Base-by-base conservation (phyloP, 1,284 basidiomycete genomes). In the Clitocybe nebularis region DNA sequence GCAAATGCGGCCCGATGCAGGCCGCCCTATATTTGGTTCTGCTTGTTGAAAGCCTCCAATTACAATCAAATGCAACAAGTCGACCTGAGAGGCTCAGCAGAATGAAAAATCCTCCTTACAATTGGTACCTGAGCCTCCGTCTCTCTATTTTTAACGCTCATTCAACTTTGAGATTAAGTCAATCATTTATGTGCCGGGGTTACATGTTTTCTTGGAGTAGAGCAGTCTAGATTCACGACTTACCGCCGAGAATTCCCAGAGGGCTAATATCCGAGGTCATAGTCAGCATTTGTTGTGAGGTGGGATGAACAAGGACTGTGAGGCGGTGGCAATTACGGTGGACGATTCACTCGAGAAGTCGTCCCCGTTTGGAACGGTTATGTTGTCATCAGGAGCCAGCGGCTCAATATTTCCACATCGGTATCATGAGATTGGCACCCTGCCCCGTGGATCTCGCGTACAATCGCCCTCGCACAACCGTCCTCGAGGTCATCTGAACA, bases 361-460 rank as follows among this genome's bases (percentile, higher is more conserved):
- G 29, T 16, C 29, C 29, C 29, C 29, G 29, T 32, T 16, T 8
- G 14, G 13, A 32, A 9, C 29, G 29, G 29, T 17, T 3, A 17
- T 14, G 7, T 16, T 11, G 29, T 32, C 29, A 32, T 13, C 29
- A 11, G 13, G 10, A 32, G 29, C 13, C 11, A 5, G 14, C 29
- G 19, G 7, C 9, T 32, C 13, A 17, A 32, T 17, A 17, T 32
- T 17, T 26, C 14, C 6, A 14, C 6, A 5, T 17, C 29, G 9
- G 13, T 5, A 32, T 16, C 14, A 32, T 32, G 29, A 32, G 29
- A 32, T 32, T 13, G 19, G 29, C 9, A 32, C 10, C 14, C 29
- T 13, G n/a, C n/a, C 29, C 29, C 29, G 29, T 32, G 29, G 29
- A 32, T 32, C 29, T 32, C 29, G 29, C 29, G 29, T 16, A 32